A percentile compares a stretch with the other conserved stretches of the same genome.
Conservation (phyloP, 2,329 filamentous ascomycete genomes). For the Colletotrichum paranaense region DNA sequence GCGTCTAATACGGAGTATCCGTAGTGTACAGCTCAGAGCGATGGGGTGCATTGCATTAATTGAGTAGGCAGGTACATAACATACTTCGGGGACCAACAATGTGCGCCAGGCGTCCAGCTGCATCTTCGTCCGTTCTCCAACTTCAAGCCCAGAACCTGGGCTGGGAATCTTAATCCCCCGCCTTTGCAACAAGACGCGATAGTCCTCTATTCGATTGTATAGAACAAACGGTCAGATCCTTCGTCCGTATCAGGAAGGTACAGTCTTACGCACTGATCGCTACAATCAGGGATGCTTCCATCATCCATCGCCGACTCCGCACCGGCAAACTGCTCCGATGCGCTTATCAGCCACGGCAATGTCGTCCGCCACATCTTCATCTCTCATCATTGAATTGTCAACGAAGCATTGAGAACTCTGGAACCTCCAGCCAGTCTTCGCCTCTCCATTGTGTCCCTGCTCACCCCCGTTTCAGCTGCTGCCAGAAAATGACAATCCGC, state of each 20-base stretch:
- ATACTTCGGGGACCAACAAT: too few relatives aligned
- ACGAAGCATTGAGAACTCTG: background rate
- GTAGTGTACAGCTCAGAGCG: too few relatives aligned
- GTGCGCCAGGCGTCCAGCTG: background rate
- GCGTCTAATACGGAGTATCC: too few relatives aligned
- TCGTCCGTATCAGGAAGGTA: constrained; percentile 15
- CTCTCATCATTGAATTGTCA: background rate
- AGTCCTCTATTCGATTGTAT: background rate
- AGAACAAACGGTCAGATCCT: background rate
- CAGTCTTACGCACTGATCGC: background rate
- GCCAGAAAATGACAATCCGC: constrained; percentile 19
- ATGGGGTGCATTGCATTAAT: too few relatives aligned
- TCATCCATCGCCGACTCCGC: constrained; percentile 28
- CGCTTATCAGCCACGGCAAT: constrained; percentile 7
- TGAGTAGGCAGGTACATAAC: too few relatives aligned
- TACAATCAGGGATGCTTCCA: background rate
- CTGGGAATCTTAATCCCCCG: background rate
- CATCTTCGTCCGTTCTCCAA: background rate
- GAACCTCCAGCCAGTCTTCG: too few relatives aligned
- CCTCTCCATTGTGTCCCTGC: too few relatives aligned
- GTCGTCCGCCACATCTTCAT: background rate
- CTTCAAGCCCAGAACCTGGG: too few relatives aligned
- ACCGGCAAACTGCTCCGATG: background rate
- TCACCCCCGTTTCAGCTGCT: too few relatives aligned
- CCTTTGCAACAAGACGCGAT: background rate